Base-by-base conservation (phyloP, 176 grass and related monocot genomes). In the Olyra latifolia region DNA sequence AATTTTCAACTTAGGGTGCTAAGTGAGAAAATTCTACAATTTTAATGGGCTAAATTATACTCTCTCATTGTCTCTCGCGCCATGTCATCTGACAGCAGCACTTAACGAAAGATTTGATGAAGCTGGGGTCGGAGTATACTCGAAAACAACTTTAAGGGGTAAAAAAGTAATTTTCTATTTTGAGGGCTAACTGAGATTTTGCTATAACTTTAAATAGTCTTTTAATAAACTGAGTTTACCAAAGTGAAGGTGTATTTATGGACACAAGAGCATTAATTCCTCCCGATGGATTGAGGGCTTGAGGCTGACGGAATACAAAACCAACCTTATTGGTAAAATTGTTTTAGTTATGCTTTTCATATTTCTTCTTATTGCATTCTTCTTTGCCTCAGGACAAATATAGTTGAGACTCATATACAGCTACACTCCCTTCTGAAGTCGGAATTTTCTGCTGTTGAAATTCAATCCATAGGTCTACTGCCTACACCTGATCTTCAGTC, bases 391-490 rank as follows among this genome's bases (percentile, higher is more conserved):
- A 93, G 93, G 85, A 93, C 96, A 71, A 95, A 95, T 83, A 95
- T 95, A 79, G 79, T 99, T 43, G 92, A 99, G 88, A 90, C 96
- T 45, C 96, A 99, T 69, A 57, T 91, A 83, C 92, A 99, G 72
- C 82, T 99, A 23, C 88, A 93, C 32, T 87, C 77, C 62, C 83
- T 95, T 84, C 75, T 95, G 81, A 93, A 89, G 75, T 89, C 96
- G 1, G 96, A 99, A 80, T 95, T 95, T 88, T 86, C 90, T 1
- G 72, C 60, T 19, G 90, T 91, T 10, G 90, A 99, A 88, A 91
- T 95, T 64, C 73, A 90, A 35, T 89, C 77, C 28, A 88, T 99
- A 5, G 81, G 90, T 47, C 82, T 88, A 80, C 29, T 72, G 77
- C 16, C 88, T 24, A 86, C 93, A 84, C 75, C 86, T 63, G 88